phyloP scores from a whole-genome alignment of 2,329 filamentous ascomycete genomes.

The Colletotrichum truncatum region DNA sequence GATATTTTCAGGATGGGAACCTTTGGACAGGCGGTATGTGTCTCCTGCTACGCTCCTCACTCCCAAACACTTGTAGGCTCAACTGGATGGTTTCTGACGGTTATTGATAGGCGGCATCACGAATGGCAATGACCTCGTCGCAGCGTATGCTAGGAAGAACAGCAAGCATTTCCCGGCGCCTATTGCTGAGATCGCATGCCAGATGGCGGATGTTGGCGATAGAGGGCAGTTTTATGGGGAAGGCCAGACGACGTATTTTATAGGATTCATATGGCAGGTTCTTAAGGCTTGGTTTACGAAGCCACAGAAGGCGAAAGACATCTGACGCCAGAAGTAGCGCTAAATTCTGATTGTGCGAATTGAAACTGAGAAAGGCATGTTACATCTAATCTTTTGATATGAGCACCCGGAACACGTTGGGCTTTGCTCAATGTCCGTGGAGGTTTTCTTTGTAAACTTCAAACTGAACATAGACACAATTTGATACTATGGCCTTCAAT shows the following conservation, averaged over 20 bases:
- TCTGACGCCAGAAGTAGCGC: too few species aligned
- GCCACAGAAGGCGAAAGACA: constrained; percentile 10
- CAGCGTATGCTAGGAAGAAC: constrained; percentile 55
- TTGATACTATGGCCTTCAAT: too few species aligned
- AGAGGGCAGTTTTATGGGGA: constrained; percentile 53
- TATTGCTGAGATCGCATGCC: constrained; percentile 53
- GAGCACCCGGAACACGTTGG: too few species aligned
- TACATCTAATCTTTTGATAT: too few species aligned
- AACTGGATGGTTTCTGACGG: neutral
- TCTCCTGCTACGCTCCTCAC: neutral
- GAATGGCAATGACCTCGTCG: constrained; percentile 65
- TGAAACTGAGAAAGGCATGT: too few species aligned
- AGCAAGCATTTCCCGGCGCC: constrained; percentile 52
- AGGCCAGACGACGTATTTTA: constrained; percentile 42
- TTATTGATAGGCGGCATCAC: constrained; percentile 56
- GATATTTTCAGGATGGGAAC: constrained; percentile 63
- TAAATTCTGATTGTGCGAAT: too few species aligned
- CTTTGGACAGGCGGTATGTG: constrained; percentile 63
- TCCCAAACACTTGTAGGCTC: too few species aligned
- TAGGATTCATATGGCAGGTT: constrained; percentile 48
- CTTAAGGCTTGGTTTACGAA: constrained; percentile 44
- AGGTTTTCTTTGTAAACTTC: too few species aligned
- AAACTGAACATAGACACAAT: too few species aligned
- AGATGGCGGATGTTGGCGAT: constrained; percentile 59
- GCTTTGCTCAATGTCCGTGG: too few species aligned